A percentile compares a stretch with the other conserved stretches of the same genome.
phyloP scores from a whole-genome alignment of 179 eudicot species.

The Drosera spatulata region DNA sequence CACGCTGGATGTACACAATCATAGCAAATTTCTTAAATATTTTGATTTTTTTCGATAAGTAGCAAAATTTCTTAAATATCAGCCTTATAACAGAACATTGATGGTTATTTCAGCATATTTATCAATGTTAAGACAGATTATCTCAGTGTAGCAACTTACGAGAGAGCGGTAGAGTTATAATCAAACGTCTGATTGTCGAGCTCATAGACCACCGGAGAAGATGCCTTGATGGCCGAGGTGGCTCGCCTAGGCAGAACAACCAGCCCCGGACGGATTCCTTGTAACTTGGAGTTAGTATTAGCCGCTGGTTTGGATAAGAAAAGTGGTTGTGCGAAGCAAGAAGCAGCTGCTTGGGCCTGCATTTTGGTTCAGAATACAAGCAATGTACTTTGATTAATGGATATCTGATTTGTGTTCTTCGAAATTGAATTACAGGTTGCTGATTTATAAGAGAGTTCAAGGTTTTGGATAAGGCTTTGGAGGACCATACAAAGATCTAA shows the following conservation, averaged over 20 bases:
- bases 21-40: not conserved
- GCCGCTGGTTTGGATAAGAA: constrained; percentile 6
- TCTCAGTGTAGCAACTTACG: constrained; percentile 20
- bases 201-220: constrained; percentile 6
- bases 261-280: constrained; percentile 1
- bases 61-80: not conserved
- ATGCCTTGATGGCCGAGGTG: constrained; percentile 8
- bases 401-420: not conserved
- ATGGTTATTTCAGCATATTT: too few species aligned
- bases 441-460: not conserved
- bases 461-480: not conserved
- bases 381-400: not conserved
- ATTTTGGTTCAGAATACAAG: constrained; percentile 7
- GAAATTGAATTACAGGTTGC: not conserved
- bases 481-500: not conserved
- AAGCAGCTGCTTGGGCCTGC: constrained; percentile 20
- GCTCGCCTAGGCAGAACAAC: not conserved
- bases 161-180: constrained; percentile 34
- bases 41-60: not conserved
- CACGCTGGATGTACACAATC: constrained; percentile 21
- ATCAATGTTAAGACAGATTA: not conserved
- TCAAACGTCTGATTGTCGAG: constrained; percentile 20
- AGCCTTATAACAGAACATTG: not conserved
- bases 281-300: constrained; percentile 3
- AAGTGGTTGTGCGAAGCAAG: constrained; percentile 19